These are phyloP conservation scores for Pseudophaeomoniella oleicola DNA, from an alignment of 2,329 filamentous ascomycete species.

Conservation along the genomic window DNA sequence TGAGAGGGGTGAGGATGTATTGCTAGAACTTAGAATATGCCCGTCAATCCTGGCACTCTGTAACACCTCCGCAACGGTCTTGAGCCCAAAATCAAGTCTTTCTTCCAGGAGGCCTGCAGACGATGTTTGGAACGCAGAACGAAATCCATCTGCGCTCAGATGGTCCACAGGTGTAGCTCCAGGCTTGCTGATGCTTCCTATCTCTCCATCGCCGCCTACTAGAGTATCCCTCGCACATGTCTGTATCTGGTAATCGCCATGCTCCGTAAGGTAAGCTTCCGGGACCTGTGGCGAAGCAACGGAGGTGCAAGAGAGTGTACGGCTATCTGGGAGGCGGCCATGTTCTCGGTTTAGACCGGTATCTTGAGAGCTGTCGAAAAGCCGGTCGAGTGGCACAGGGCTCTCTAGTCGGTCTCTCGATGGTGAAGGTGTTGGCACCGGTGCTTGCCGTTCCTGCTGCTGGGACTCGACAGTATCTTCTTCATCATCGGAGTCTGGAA, in stretches of 20 bases:
- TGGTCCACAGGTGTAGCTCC: not conserved
- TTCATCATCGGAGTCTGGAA: constrained; percentile 34
- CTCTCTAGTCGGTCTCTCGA: not conserved
- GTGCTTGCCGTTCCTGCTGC: constrained; percentile 7
- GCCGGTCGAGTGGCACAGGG: constrained; percentile 2
- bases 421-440: too few relatives aligned
- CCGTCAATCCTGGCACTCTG: not conserved
- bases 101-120: not conserved
- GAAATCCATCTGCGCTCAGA: not conserved
- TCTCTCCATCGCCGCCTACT: not conserved
- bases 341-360: constrained; percentile 3
- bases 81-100: not conserved
- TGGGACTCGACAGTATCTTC: constrained; percentile 26
- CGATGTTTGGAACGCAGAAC: not conserved
- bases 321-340: constrained; percentile 3
- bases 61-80: not conserved
- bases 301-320: not conserved
- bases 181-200: not conserved
- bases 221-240: too few relatives aligned
- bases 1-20: constrained; percentile 11
- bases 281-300: not conserved
- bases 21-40: not conserved
- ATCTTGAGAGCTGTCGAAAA: not conserved
- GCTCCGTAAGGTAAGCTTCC: too few relatives aligned
- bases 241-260: too few relatives aligned